These are phyloP conservation scores for Thuidium tamariscinum DNA, from an alignment of 225 moss, liverwort and hornwort species.

Conservation along the genomic window DNA sequence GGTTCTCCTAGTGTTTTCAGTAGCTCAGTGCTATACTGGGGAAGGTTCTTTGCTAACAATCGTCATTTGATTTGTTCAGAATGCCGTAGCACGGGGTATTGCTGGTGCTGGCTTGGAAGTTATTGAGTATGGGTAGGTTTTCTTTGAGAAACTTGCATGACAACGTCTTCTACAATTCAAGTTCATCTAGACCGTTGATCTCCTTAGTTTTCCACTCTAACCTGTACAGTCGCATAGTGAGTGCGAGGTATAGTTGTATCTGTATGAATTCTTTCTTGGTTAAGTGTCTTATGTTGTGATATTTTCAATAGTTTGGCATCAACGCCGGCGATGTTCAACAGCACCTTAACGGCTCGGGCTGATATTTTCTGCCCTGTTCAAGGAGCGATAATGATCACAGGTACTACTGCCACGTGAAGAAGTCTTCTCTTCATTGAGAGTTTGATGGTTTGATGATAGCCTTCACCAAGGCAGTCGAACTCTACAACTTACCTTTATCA, in stretches of 20 bases:
- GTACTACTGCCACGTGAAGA: constrained; percentile 8
- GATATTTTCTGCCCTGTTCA: constrained; percentile 70
- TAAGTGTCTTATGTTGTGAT: background rate
- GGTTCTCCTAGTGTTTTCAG: background rate
- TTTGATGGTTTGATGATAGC: background rate
- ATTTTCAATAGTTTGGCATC: constrained; percentile 66
- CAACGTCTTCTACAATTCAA: background rate
- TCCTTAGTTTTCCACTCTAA: background rate
- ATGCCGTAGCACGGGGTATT: constrained; percentile 79
- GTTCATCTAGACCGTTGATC: background rate
- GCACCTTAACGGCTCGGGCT: constrained; percentile 59
- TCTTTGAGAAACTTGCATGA: background rate
- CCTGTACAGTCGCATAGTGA: background rate
- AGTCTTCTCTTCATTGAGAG: background rate
- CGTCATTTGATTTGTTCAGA: constrained; percentile 31
- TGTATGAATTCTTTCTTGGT: background rate
- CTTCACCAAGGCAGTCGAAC: background rate
- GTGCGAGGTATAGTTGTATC: background rate
- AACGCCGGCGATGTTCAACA: constrained; percentile 99
- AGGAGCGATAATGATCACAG: constrained; percentile 93
- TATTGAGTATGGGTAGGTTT: constrained; percentile 70
- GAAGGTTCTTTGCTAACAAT: background rate
- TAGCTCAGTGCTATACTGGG: background rate
- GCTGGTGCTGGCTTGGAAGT: constrained; percentile 66
- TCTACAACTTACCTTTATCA: background rate